Evolutionary conservation across 164 flowering plant species (phyloP), one percentile per base, ranked within the genome.

Genomic region (Tinospora cordifolia): DNA sequence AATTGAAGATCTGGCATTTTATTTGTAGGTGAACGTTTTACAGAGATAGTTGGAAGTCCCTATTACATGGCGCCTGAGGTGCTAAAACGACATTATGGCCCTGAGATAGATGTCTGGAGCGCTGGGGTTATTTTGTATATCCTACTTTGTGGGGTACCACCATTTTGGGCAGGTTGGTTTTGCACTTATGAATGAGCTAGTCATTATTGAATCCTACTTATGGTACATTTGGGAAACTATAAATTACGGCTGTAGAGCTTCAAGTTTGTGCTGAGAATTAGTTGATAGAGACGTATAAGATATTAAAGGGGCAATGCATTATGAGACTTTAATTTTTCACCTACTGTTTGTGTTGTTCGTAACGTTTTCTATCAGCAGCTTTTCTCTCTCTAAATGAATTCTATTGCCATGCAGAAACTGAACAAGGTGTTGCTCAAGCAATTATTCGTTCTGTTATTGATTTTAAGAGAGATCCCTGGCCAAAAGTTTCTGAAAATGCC

Each of bases 61-160:
- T 92, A 90, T 72, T 92, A 92, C 83, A 92, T 92, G 98, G 98
- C 98, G 58, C 98, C 98, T 26, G 98, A 92, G 84, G 98, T 92
- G 51, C 85, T 92, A 19, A 92, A 81, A 70, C 78, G 93, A 27
- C 84, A 90, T 71, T 92, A 92, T 78, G 98, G 98, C 24, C 96
- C 87, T 6, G 96, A 92, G 75, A 77, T 90, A 5, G 98, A 92
- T 83, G 90, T 92, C 47, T 92, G 98, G 98, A 90, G 98, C 83
- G 96, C 96, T 78, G 98, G 98, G 68, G 94, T 92, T 0, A 86
- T 92, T 68, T 87, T 92, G 17, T 92, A 92, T 83, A 89, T 92
- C 75, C 79, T 92, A 64, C 91, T 92, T 49, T 90, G 96, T 78
- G 98, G 98, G 40, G 87, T 89, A 10, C 98, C 98, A 8, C 98